Evolutionary conservation across 441 rosid genomes (phyloP), one percentile per base, ranked within the genome.

Genomic region (Breynia disticha): DNA sequence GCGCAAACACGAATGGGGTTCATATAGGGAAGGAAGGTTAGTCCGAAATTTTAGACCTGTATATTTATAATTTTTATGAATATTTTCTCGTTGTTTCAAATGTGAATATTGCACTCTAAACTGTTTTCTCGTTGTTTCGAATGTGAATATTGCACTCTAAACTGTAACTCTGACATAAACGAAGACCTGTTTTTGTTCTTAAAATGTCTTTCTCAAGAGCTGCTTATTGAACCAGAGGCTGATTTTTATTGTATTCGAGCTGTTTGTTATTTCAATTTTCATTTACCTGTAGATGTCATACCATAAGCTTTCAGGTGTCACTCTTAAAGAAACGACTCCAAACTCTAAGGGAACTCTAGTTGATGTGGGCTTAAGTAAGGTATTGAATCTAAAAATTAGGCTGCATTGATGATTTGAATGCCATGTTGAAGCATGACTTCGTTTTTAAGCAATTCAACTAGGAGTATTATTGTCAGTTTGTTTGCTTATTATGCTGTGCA

Each of bases 1-100:
- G 62, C 96, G 97, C 60, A 86, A 80, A 77, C 99, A 93, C 56
- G 97, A 89, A 57, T 93, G 99, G 97, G 86, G 75, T 50, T 67
- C 80, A 19, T 93, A 67, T 60, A 79, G 97, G 28, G 99, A 93
- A 84, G 98, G 97, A 80, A 63, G 43, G 50, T 22, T 15, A 10
- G 22, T 55, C 43, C n/a, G 19, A 56, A 7, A 1, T 48, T 22
- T 59, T 54, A 16, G 5, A 48, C 3, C 39, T 43, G 19, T 48
- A 16, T 24, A 14, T n/a, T n/a, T 35, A n/a, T 48, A 21, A 21
- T 46, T 46, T 50, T 42, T 12, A 10, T 22, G 15, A 16, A 14
- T 59, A 6, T 8, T 39, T 39, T 1, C 43, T 39, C 15, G 12
- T 14, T 13, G 2, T 39, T 39, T 39, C 15, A 2, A 9, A 39